These are phyloP conservation scores for Parachlorella kessleri DNA, from an alignment of 139 green algal species.

Conservation along the genomic window DNA sequence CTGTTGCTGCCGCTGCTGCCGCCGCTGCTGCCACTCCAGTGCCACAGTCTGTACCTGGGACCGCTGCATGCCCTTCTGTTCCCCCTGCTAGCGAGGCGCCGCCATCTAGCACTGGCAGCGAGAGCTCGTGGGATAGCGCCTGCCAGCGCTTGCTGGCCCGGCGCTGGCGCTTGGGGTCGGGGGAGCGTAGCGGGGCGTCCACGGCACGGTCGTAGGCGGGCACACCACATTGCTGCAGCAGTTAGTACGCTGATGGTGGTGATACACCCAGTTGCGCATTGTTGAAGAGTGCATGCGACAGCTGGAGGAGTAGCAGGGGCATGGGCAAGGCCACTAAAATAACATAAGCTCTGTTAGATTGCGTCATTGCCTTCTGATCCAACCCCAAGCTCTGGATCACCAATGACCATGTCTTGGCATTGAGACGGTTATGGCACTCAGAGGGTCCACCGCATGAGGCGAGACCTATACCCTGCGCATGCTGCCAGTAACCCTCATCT, in stretches of 20 bases:
- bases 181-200: slow-evolving; percentile 2
- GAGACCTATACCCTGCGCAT: no score
- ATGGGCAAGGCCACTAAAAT: background rate
- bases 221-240: slow-evolving; percentile 19
- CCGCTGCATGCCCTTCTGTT: background rate
- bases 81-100: background rate
- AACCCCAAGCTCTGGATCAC: background rate
- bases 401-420: background rate
- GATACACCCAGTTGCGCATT: background rate
- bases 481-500: background rate
- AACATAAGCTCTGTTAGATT: background rate
- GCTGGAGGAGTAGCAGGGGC: background rate
- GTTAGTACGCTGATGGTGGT: background rate
- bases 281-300: background rate
- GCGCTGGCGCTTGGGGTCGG: background rate
- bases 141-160: background rate
- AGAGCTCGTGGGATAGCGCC: background rate
- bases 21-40: background rate
- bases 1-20: background rate
- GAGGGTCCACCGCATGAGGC: background rate
- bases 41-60: background rate
- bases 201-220: slow-evolving; percentile 29
- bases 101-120: background rate
- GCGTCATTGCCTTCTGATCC: no score
- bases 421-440: background rate